phyloP scores from a whole-genome alignment of 768 basidiomycete species.

The Amanita subjunquillea region DNA sequence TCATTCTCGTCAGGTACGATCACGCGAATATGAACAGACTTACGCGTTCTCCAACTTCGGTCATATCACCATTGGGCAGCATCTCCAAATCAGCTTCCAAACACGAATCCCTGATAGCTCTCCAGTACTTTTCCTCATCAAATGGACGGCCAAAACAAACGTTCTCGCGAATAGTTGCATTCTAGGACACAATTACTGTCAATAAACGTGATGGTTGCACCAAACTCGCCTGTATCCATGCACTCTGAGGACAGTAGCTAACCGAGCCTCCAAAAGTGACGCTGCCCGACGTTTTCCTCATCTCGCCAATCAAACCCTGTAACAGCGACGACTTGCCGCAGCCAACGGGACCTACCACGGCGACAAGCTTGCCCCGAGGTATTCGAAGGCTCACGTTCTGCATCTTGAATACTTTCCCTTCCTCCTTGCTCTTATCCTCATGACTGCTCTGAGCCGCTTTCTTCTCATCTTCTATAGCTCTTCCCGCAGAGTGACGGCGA shows the following conservation, averaged over 20 bases:
- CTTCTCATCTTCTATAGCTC: constrained; percentile 11
- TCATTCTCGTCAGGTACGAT: constrained; percentile 6
- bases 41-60: constrained; percentile 73
- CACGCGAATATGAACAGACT: not conserved
- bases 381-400: constrained; percentile 55
- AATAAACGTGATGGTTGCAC: not conserved
- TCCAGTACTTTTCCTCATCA: constrained; percentile 77
- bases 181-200: constrained; percentile 24
- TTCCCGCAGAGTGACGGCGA: constrained; percentile 17
- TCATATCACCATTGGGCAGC: constrained; percentile 67
- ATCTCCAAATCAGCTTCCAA: constrained; percentile 74
- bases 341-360: constrained; percentile 80
- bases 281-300: constrained; percentile 58
- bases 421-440: constrained; percentile 16
- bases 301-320: constrained; percentile 74
- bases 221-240: constrained; percentile 72
- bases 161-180: constrained; percentile 82
- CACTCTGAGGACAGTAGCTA: constrained; percentile 77
- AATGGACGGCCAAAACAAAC: constrained; percentile 81
- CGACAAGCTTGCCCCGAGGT: constrained; percentile 69
- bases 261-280: constrained; percentile 69
- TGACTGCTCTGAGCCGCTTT: constrained; percentile 1
- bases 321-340: constrained; percentile 61
- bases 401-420: constrained; percentile 50
- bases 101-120: constrained; percentile 67